Base-by-base conservation (phyloP, 192 early-diverging fungal species). In the Coemansia sp. region DNA sequence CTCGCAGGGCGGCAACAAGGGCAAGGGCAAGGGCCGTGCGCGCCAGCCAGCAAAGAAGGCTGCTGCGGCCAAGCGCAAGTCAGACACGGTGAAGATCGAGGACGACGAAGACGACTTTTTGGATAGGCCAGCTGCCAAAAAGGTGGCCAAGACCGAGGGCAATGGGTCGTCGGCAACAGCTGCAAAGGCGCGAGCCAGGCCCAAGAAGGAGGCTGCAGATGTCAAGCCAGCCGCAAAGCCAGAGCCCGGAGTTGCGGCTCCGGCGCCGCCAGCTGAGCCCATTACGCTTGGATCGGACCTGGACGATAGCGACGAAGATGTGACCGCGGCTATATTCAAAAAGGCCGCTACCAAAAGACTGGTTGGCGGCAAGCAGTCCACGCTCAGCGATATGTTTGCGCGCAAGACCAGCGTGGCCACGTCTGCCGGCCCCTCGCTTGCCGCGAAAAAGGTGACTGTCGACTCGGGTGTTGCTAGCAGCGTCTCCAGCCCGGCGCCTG, bases 291-390 rank as follows among this genome's bases (percentile, higher is more conserved):
- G 75, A 6, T 83, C 75, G 13, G 80, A 83, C 37, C 47, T 77
- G 53, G 75, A 77, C 6, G 80, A 83, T 63, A 83, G 80, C 56
- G 80, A 83, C 59, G 76, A 83, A 18, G 80, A 83, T 33, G 71
- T 77, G 23, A 20, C 75, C 1, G 4, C 55, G 52, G 59, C 55
- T 3, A 75, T 83, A 26, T 75, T 74, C 36, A 77, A 74, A 58
- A 75, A 72, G 55, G 66, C 62, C 16, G 68, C 71, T 6, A 39
- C 64, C 28, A 72, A 73, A 45, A 57, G 60, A 55, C 2, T 37
- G 52, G 11, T 18, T 48, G 3, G 53, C 31, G 36, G 20, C 37
- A 65, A 66, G 69, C 69, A 77, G 61, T 31, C 55, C 12, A 71
- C 75, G 20, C 41, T 77, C 37, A 62, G 68, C 38, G 61, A 62